Base-by-base conservation (phyloP, 352 stramenopile species). In the Pythium scleroteichum region DNA sequence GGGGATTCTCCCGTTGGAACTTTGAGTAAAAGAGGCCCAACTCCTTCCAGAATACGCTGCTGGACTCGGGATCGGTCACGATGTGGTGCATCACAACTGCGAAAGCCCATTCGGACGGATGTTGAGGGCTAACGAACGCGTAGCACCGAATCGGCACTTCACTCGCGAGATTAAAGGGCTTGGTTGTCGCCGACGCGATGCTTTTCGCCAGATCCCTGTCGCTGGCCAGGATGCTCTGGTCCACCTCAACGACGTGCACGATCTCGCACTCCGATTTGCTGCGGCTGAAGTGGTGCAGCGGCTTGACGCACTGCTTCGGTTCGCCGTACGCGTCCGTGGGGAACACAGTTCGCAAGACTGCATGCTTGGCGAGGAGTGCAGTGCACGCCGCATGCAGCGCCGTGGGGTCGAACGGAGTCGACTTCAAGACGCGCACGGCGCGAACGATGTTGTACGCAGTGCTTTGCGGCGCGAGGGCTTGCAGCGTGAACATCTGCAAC, bases 401-500 rank as follows among this genome's bases (percentile, higher is more conserved):
- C 0, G 23, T 3, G 4, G 60, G 22, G 9, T 76, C 58, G 6
- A 79, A 66, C 10, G 44, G 17, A n/a, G 65, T 23, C 20, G 26
- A 12, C 2, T 54, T 39, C 3, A 33, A 35, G 7, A 83, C 59
- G 5, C 65, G 59, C 20, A 83, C 64, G 8, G 76, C 74, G 33
- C 68, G 66, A 4, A 68, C 66, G 38, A 86, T 71, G 41, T 85
- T 86, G 62, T 86, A 88, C 22, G 76, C 64, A 4, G 76, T 77
- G 46, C 75, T 85, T 3, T 48, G 39, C 0, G 76, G 75, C 9
- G 72, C 54, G 24, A 86, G 47, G 32, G 57, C 61, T 49, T 86
- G 72, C 45, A 88, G 51, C 46, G 76, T 75, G 38, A 82, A 73
- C 76, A 88, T 86, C 29, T 88, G 76, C 57, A 85, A 48, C 56